Evolutionary conservation across 106 monocot species (phyloP), one percentile per base, ranked within the genome.

Genomic region (Cymbidium sinense): DNA sequence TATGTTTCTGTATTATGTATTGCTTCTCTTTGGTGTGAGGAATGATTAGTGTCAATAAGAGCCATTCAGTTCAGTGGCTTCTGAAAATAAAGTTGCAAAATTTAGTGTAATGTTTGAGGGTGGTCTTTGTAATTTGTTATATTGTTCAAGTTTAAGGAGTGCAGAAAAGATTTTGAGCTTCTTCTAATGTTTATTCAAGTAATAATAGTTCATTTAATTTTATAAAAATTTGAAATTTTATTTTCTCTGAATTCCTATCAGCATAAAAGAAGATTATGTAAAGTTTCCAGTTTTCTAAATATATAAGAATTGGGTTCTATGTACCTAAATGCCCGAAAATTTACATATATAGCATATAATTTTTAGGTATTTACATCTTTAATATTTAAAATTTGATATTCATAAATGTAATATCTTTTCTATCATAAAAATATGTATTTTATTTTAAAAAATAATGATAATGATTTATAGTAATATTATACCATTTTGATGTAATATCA

Each of bases 21-120:
- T 20, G 71, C 5, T 71, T 71, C 30, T 21, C 6, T 71, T 21
- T 37, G 71, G 20, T 71, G 17, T 37, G 71, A 37, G 71, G 37
- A 71, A 69, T 69, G 34, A 13, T 17, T 69, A 62, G 61, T 6
- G 25, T 62, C 25, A 23, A 62, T 62, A 25, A 67, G 15, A 33
- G 67, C 15, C 67, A 67, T 31, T 33, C 30, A 67, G 65, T 31
- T 33, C 30, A 67, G 65, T 70, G 71, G 71, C 20, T 39, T 71
- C 36, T 71, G 21, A 21, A 35, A 70, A 70, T 8, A 5, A 71
- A 39, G 7, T 71, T 67, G 6, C 33, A 33, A 30, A 71, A 71
- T 71, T 19, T 39, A 71, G 20, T n/a, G 34, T 29, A 39, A n/a
- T n/a, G 70, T 19, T 70, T 18, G 12, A 34, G 70, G 31, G 15